phyloP scores from a whole-genome alignment of 164 flowering plant species.

The Dillenia turbinata region DNA sequence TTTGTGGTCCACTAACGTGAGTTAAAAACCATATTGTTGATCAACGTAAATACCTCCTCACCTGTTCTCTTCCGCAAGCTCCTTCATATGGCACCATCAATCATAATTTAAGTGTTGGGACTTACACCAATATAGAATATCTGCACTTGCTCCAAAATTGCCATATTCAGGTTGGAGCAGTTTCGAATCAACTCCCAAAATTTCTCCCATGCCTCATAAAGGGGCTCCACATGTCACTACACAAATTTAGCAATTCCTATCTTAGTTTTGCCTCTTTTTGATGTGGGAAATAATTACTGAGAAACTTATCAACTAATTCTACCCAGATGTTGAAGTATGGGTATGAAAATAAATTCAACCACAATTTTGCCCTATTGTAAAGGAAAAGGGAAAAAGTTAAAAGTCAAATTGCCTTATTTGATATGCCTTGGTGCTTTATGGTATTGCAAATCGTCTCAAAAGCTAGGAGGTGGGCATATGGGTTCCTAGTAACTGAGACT shows the following conservation, averaged over 20 bases:
- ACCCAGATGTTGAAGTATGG: not conserved
- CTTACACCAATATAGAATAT: too few relatives aligned
- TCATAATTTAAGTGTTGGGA: not conserved
- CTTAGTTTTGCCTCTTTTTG: not conserved
- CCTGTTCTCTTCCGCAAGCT: not conserved
- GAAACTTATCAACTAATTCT: not conserved
- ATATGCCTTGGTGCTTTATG: not conserved
- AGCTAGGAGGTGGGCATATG: too few relatives aligned
- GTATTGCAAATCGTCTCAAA: not conserved
- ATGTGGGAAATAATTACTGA: not conserved
- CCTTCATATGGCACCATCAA: not conserved
- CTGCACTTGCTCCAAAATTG: not conserved
- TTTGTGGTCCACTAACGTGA: too few relatives aligned
- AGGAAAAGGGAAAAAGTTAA: not conserved
- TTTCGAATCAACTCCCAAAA: not conserved
- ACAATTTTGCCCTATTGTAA: not conserved
- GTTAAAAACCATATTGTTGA: not conserved
- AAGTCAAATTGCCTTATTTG: not conserved
- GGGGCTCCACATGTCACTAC: not conserved
- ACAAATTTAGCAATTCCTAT: not conserved
- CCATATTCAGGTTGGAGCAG: not conserved
- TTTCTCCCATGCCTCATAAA: slow-evolving; percentile 5
- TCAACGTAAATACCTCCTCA: not conserved
- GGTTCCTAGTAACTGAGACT: too few relatives aligned
- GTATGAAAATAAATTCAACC: not conserved